Evolutionary conservation across 1,139 yeast species (phyloP), one percentile per base, ranked within the genome.

Genomic region (Kodamaea sp.): DNA sequence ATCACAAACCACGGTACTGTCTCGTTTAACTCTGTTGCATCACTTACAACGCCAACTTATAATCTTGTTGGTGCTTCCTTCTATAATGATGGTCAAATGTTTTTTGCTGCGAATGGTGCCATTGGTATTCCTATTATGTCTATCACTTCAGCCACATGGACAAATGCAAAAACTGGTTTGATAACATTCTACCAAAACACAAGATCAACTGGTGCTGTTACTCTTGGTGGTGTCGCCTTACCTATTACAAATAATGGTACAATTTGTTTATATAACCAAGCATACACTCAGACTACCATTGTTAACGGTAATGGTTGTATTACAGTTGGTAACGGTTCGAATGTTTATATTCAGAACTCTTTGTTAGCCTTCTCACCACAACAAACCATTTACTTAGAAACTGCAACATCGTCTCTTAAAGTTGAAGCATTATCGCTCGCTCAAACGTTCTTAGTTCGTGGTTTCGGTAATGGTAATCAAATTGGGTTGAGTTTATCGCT

Each of bases 401-500:
- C 41, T 11, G 11, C 44, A 0, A 6, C 39, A n/a, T 47, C 57
- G 8, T 27, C 39, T 8, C 12, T 54, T 8, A 39, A 37, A 34
- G 49, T 50, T 24, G 40, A 38, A 20, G 50, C 49, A 11, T 32
- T 56, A 33, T 44, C 53, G 33, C 40, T 50, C 8, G 25, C 48
- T 6, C 58, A 49, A 36, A 50, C 60, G 7, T 57, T 49, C 46
- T 48, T 41, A 5, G 62, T 63, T 34, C 51, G 50, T 15, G 67
- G 66, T n/a, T 63, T 54, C 42, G 68, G 68, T 35, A 47, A 48
- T 38, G 61, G 61, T 8, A 63, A 60, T 37, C 41, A 47, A n/a
- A 51, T 62, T 37, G 60, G 62, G 31, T 37, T 60, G 26, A 48
- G 46, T 39, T 37, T 49, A 12, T 44, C 59, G 11, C 44, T 48